Evolutionary conservation across 176 grass and related monocot genomes (phyloP), one percentile per base, ranked within the genome.

Genomic region (Oryza coarctata): DNA sequence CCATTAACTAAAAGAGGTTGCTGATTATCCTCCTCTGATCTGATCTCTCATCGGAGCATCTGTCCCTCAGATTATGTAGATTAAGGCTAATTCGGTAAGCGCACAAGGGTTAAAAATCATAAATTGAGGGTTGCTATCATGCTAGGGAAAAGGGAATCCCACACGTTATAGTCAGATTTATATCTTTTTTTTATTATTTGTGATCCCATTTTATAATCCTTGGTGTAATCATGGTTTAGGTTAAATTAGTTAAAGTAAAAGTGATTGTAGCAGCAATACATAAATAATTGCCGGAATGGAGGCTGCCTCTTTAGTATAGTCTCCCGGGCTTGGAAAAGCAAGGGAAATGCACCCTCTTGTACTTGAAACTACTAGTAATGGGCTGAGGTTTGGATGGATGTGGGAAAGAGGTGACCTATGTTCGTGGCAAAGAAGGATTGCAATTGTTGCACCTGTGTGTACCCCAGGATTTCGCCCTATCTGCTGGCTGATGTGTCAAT

Each of bases 31-130:
- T 75, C 76, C 47, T 69, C 30, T 23, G 71, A 41, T 69, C 30
- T 17, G 71, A 32, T 80, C 14, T 76, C 87, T 63, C 70, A 80
- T 85, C 77, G 75, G 47, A 47, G 9, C 50, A 79, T 49, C 38
- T 65, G 82, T 63, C 77, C 41, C 9, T 17, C 2, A 26, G 76
- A 84, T 75, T 63, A 70, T 83, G 69, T 66, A 23, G 83, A 33
- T 27, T 72, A 88, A 84, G 84, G 62, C 57, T 55, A 66, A 50
- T 88, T 75, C 58, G 88, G 88, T 86, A 82, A 77, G 78, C 88
- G 78, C 88, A 81, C 65, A 86, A 80, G 32, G 32, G 43, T 69
- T 60, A n/a, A 60, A 22, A 55, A 22, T 0, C 49, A 49, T 70
- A 22, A 57, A 65, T 35, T 26, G 52, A 63, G 70, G 13, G 75